A percentile compares a stretch with the other conserved stretches of the same genome.
Conservation (phyloP, 2,329 filamentous ascomycete species). For the Aaosphaeria arxii region DNA sequence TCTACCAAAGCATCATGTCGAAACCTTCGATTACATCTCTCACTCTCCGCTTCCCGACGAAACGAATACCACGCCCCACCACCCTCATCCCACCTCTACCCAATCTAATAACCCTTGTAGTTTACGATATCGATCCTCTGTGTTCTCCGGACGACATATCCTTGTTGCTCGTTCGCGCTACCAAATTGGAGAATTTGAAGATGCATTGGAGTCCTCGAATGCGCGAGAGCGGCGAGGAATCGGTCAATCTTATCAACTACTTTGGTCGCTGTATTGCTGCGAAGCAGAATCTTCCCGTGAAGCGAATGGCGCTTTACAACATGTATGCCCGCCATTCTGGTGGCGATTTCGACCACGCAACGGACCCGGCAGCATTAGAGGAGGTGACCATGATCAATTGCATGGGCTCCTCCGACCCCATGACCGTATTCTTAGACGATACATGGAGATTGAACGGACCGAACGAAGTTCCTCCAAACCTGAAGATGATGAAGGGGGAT, state of each 20-base stretch:
- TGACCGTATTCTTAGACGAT: slow-evolving; percentile 55
- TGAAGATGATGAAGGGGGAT: slow-evolving; percentile 52
- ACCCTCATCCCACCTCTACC: slow-evolving; percentile 56
- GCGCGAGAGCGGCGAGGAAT: slow-evolving; percentile 57
- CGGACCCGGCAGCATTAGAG: slow-evolving; percentile 42
- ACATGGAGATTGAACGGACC: slow-evolving; percentile 45
- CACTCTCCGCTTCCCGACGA: slow-evolving; percentile 55
- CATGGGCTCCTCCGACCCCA: slow-evolving; percentile 45
- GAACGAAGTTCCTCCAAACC: slow-evolving; percentile 24
- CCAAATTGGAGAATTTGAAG: slow-evolving; percentile 53
- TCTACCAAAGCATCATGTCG: slow-evolving; percentile 56
- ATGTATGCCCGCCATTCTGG: slow-evolving; percentile 53
- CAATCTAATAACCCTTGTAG: slow-evolving; percentile 51
- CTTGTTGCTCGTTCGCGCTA: slow-evolving; percentile 52
- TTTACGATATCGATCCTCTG: slow-evolving; percentile 61
- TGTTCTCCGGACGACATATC: slow-evolving; percentile 64
- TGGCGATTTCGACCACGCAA: slow-evolving; percentile 42
- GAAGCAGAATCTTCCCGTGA: slow-evolving; percentile 46
- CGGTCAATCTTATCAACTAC: slow-evolving; percentile 52
- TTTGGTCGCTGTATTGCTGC: slow-evolving; percentile 55
- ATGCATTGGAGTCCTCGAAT: slow-evolving; percentile 63
- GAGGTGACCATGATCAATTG: slow-evolving; percentile 55
- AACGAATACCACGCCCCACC: slow-evolving; percentile 56
- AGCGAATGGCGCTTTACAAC: slow-evolving; percentile 56
- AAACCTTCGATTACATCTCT: slow-evolving; percentile 51